These are phyloP conservation scores for Limnanthes douglasii DNA, from an alignment of 345 rosid species.

Conservation along the genomic window DNA sequence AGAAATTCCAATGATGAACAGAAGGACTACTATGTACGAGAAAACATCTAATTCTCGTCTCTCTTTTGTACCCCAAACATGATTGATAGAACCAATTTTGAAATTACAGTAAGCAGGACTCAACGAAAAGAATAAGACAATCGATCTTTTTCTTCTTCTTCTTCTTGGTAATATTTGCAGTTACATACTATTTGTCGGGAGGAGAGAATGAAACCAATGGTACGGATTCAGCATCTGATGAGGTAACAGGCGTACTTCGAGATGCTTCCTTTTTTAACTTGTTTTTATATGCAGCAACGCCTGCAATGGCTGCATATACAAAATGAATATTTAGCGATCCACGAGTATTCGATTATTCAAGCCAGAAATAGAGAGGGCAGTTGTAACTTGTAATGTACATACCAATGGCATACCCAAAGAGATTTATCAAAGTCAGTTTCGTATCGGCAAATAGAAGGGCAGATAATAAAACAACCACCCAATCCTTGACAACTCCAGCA, in stretches of 20 bases:
- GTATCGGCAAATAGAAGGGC: conserved; percentile 88
- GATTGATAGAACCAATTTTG: too few species aligned
- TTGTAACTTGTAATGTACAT: conserved; percentile 10
- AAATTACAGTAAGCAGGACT: too few species aligned
- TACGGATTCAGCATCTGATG: conserved; percentile 25
- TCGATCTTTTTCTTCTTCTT: too few species aligned
- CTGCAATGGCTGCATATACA: conserved; percentile 55
- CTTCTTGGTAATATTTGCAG: too few species aligned
- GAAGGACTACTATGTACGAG: too few species aligned
- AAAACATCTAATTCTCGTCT: too few species aligned
- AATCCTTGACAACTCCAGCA: conserved; percentile 98
- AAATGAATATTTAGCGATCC: too few species aligned
- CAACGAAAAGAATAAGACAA: too few species aligned
- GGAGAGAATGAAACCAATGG: conserved; percentile 20
- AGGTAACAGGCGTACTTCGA: conserved; percentile 14
- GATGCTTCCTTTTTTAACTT: conserved; percentile 85
- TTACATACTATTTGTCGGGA: conserved; percentile 20
- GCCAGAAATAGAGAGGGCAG: neutral
- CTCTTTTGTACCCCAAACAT: too few species aligned
- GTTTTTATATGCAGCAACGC: conserved; percentile 96
- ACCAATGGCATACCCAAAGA: conserved; percentile 84
- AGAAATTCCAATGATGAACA: too few species aligned
- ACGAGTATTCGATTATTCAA: neutral
- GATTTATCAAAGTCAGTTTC: conserved; percentile 75
- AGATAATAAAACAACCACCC: conserved; percentile 92